A percentile compares a stretch with the other conserved stretches of the same genome.
Conservation (phyloP, 306 rosid genomes). For the Arachis hypogaea region DNA sequence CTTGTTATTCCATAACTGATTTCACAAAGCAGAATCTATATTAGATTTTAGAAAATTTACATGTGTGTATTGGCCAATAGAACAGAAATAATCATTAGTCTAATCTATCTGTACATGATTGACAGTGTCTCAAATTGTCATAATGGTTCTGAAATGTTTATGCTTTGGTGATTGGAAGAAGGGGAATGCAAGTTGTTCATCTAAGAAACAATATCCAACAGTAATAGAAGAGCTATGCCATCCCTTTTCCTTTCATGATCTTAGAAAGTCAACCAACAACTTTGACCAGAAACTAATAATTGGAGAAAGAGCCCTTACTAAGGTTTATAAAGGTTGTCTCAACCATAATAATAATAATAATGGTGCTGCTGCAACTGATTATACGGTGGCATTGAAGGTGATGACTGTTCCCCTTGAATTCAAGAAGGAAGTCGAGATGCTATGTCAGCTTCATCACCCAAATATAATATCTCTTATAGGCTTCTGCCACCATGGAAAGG, state of each 20-base stretch:
- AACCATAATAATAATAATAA: too few relatives aligned
- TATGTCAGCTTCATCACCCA: background rate
- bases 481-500: background rate
- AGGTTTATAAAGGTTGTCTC: background rate
- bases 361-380: background rate
- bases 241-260: background rate
- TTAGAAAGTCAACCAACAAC: background rate
- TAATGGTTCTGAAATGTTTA: background rate
- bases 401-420: background rate
- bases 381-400: background rate
- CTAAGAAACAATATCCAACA: background rate
- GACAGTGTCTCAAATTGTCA: background rate
- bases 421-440: background rate
- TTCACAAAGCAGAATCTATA: too few relatives aligned
- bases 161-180: background rate
- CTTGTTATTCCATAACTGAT: too few relatives aligned
- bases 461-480: background rate
- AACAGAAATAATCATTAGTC: too few relatives aligned
- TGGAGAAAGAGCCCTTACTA: background rate
- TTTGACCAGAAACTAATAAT: background rate
- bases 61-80: too few relatives aligned
- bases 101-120: background rate
- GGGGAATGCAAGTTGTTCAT: background rate
- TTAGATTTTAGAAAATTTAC: too few relatives aligned
- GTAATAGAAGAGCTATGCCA: background rate